Evolutionary conservation across 495 filamentous ascomycete genomes (phyloP).

Genomic region (Talaromyces proteolyticus): DNA sequence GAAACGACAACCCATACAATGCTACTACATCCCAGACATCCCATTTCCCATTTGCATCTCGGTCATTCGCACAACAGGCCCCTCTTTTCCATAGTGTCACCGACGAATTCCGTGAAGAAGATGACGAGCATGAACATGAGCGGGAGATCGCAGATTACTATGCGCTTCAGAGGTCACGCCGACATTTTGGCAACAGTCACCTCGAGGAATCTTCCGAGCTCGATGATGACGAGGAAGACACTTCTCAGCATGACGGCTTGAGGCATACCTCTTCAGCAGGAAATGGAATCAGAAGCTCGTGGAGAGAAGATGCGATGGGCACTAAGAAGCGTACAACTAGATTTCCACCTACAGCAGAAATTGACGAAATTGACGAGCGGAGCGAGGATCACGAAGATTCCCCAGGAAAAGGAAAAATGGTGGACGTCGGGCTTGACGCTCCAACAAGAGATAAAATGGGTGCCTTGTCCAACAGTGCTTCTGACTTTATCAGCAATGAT

Average conservation of each 20-base stretch:
- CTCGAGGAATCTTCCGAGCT: slow-evolving; percentile 76
- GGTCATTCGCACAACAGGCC: slow-evolving; percentile 63
- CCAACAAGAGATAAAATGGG: slow-evolving; percentile 26
- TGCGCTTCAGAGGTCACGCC: slow-evolving; percentile 80
- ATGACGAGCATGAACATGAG: slow-evolving; percentile 86
- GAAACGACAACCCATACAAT: slow-evolving; percentile 67
- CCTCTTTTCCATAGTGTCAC: slow-evolving; percentile 89
- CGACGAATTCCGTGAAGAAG: slow-evolving; percentile 79
- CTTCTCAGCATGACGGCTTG: slow-evolving; percentile 42
- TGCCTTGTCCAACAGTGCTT: slow-evolving; percentile 23
- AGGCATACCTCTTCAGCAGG: slow-evolving; percentile 26
- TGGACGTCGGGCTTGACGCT: slow-evolving; percentile 82
- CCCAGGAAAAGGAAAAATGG: slow-evolving; percentile 62
- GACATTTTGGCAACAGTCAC: slow-evolving; percentile 75
- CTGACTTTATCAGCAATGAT: slow-evolving; percentile 59
- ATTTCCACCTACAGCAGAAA: slow-evolving; percentile 23
- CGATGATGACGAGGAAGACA: slow-evolving; percentile 57
- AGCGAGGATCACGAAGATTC: slow-evolving; percentile 37
- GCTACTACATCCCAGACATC: slow-evolving; percentile 60
- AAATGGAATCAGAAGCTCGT: slow-evolving; percentile 47
- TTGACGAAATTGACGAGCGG: slow-evolving; percentile 20
- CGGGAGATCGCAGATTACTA: slow-evolving; percentile 90
- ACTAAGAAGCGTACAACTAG: slow-evolving; percentile 1
- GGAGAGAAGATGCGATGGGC: slow-evolving; percentile 35
- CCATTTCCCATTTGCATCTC: slow-evolving; percentile 71